Base-by-base conservation (phyloP, 2,329 filamentous ascomycete species). In the Sclerotinia minor region DNA sequence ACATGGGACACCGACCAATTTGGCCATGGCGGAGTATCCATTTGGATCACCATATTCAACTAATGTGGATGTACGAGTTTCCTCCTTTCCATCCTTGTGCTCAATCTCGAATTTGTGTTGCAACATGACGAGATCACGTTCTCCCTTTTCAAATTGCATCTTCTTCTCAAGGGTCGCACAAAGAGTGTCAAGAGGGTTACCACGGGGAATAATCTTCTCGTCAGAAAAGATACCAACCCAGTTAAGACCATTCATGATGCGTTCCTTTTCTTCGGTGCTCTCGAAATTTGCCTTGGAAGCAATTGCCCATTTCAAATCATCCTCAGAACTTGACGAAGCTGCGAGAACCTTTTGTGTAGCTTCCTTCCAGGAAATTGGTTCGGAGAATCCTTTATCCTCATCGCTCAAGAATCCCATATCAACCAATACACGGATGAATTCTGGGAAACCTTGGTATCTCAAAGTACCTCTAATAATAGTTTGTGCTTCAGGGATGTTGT, bases 391-490 rank as follows among this genome's bases (percentile, higher is more conserved):
- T 70, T 86, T 81, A 72, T 85, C 81, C 53, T 87, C 85, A 69
- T 96, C 92, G 67, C 83, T 86, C 59, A 98, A 85, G 86, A 97
- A 97, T 72, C 92, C 93, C 70, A 94, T 91, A 78, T 97, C 91
- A 70, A 96, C 92, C 15, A 98, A 87, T 35, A 89, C 87, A 78
- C 90, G 90, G 81, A 97, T 87, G 80, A 97, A 94, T 79, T 96
- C 87, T 3, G 94, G 93, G 86, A 97, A 97, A 55, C 94, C 93
- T 73, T 87, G 84, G 83, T 95, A 98, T 73, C 94, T 85, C 47
- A 97, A 85, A 41, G 93, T 96, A 71, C 91, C 92, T 64, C 92
- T 65, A 78, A 97, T 83, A 75, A 97, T 87, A 64, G 92, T 97
- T 80, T 96, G 81, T 19, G 92, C 92, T 82, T 98, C 94, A 64